A percentile compares a stretch with the other conserved stretches of the same genome.
Evolutionary conservation across 164 flowering plant species (phyloP).

Genomic region (Echeveria elegans): DNA sequence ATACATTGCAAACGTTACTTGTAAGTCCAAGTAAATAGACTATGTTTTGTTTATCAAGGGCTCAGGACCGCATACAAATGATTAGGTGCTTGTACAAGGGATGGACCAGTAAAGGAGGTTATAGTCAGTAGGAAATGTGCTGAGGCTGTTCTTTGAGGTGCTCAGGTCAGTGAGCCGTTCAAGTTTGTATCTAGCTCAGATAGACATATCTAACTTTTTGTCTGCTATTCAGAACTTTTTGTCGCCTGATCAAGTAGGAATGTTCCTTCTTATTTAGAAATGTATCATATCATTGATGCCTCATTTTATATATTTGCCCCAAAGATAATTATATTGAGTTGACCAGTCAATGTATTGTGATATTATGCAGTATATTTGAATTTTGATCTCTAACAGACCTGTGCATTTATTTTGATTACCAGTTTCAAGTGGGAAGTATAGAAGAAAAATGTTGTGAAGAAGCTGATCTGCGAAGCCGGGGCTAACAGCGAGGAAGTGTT

Average conservation of each 20-base stretch:
- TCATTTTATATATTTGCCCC: no score
- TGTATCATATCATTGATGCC: neutral
- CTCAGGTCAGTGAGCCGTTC: slow-evolving; percentile 52
- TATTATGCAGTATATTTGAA: no score
- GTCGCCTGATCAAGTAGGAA: neutral
- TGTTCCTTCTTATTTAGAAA: neutral
- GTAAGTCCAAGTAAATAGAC: no score
- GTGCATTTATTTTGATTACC: no score
- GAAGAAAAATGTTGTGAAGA: no score
- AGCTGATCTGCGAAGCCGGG: no score
- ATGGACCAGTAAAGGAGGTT: slow-evolving; percentile 62
- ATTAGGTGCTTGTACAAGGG: slow-evolving; percentile 35
- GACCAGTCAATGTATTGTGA: no score
- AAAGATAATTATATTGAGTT: no score
- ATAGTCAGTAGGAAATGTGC: slow-evolving; percentile 97
- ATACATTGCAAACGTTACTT: no score
- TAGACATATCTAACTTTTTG: neutral
- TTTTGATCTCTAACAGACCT: no score
- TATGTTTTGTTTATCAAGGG: slow-evolving; percentile 76
- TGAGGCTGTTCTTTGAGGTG: slow-evolving; percentile 98
- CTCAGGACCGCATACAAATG: slow-evolving; percentile 69
- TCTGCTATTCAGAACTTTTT: neutral
- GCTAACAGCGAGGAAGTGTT: no score
- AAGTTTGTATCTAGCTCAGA: neutral
- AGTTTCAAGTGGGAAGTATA: no score